Evolutionary conservation across 2,329 filamentous ascomycete species (phyloP).

Genomic region (Penicillium polonicum): DNA sequence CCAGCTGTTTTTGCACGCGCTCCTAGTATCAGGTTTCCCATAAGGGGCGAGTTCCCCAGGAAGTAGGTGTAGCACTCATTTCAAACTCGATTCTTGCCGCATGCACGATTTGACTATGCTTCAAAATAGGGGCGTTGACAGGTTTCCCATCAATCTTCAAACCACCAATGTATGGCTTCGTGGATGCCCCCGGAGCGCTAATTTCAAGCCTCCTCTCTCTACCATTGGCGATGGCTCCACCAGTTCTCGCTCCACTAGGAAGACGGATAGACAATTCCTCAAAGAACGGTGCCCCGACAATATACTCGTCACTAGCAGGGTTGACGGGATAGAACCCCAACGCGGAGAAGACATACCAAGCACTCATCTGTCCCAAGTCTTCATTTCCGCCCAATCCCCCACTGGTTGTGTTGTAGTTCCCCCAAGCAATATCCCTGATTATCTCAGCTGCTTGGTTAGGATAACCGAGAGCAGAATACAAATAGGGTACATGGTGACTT

Average conservation of each 20-base stretch:
- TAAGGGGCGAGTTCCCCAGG: constrained; percentile 28
- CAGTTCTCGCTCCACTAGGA: constrained; percentile 34
- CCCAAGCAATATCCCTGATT: constrained; percentile 40
- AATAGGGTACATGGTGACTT: constrained; percentile 50
- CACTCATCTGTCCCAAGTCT: constrained; percentile 53
- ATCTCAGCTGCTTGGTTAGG: constrained; percentile 41
- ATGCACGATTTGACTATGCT: constrained; percentile 42
- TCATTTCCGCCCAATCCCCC: constrained; percentile 50
- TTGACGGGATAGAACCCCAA: constrained; percentile 51
- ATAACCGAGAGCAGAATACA: constrained; percentile 47
- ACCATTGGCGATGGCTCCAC: constrained; percentile 21
- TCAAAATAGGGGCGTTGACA: constrained; percentile 39
- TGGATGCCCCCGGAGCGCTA: constrained; percentile 42
- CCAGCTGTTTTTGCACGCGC: background rate
- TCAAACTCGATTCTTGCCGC: constrained; percentile 46
- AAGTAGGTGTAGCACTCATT: constrained; percentile 44
- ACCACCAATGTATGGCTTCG: constrained; percentile 43
- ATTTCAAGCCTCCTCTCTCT: constrained; percentile 37
- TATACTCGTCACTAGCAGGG: constrained; percentile 47
- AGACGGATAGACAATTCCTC: constrained; percentile 45
- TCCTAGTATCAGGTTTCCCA: constrained; percentile 1
- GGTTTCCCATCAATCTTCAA: constrained; percentile 43
- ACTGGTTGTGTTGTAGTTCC: constrained; percentile 49
- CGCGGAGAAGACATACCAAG: constrained; percentile 51
- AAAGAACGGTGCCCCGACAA: constrained; percentile 49